These are phyloP conservation scores for Amesomyces nigricolor DNA, from an alignment of 2,329 filamentous ascomycete species.

Conservation along the genomic window DNA sequence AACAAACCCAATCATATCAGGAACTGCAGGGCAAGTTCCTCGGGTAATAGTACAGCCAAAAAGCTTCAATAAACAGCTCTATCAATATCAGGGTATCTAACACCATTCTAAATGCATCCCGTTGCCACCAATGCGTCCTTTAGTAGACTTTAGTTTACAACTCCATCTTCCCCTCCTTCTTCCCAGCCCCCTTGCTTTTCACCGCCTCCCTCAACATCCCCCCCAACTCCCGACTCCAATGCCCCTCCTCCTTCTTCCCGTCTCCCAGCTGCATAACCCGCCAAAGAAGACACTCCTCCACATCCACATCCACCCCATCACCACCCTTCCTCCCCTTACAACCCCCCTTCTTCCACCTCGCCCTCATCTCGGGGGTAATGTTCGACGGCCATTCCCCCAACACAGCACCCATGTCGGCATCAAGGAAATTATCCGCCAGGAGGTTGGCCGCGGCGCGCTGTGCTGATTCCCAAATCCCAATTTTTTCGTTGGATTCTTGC, in stretches of 20 bases:
- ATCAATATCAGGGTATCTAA: too few species aligned
- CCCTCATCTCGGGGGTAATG: too few species aligned
- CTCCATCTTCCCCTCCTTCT: conserved; percentile 15
- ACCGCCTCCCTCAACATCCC: conserved; percentile 33
- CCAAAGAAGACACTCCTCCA: conserved; percentile 49
- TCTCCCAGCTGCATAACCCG: conserved; percentile 40
- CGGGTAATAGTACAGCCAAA: too few species aligned
- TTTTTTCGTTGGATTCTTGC: conserved; percentile 19
- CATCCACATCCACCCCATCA: conserved; percentile 25
- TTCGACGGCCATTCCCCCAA: conserved; percentile 49
- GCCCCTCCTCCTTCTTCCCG: conserved; percentile 33
- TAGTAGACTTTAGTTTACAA: neutral
- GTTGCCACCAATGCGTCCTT: too few species aligned
- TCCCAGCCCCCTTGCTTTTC: conserved; percentile 19
- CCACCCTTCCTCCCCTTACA: conserved; percentile 17
- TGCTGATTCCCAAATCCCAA: conserved; percentile 40
- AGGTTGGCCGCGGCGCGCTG: conserved; percentile 53
- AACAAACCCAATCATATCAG: too few species aligned
- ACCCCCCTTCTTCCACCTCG: too few species aligned
- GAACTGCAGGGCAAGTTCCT: too few species aligned
- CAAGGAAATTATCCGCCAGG: conserved; percentile 61
- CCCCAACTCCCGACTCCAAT: conserved; percentile 44
- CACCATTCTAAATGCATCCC: neutral
- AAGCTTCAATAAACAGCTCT: too few species aligned
- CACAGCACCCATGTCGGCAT: conserved; percentile 56